Percentiles rank a stretch among this genome's conserved stretches.
Conservation (phyloP, 164 flowering plant species). For the Saururus chinensis region DNA sequence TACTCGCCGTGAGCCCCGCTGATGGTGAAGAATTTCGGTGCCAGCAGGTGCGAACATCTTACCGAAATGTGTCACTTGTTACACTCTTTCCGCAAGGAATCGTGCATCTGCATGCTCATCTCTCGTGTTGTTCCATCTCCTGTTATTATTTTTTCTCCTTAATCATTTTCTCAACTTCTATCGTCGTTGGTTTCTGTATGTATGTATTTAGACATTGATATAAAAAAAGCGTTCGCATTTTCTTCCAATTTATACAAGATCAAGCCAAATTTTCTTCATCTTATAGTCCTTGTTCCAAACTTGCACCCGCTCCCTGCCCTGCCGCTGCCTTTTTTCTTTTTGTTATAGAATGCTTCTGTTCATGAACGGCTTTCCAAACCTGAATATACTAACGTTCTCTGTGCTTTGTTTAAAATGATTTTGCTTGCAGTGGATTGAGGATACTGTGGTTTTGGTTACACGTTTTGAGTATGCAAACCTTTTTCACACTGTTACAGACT, state of each 20-base stretch:
- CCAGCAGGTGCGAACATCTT: constrained; percentile 38
- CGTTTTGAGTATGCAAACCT: constrained; percentile 94
- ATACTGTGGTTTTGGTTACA: constrained; percentile 74
- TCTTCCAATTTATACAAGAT: too few species aligned
- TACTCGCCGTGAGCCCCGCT: constrained; percentile 24
- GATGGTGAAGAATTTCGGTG: constrained; percentile 33
- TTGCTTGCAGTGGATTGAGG: constrained; percentile 78
- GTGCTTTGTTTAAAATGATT: background rate
- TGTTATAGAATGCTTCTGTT: background rate
- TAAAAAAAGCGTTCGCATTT: too few species aligned
- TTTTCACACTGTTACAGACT: constrained; percentile 91
- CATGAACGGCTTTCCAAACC: too few species aligned
- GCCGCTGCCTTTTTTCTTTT: background rate
- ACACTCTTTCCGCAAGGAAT: too few species aligned
- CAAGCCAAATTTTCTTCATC: too few species aligned
- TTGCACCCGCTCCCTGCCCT: too few species aligned
- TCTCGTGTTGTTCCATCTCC: background rate
- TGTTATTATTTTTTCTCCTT: background rate
- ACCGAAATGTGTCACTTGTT: too few species aligned
- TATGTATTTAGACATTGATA: background rate
- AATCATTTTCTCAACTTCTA: background rate
- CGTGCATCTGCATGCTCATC: too few species aligned
- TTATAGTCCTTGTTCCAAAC: too few species aligned
- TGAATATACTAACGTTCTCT: background rate
- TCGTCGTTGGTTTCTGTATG: background rate